These are phyloP conservation scores for Favolaschia claudopus DNA, from an alignment of 768 basidiomycete species.

Conservation along the genomic window DNA sequence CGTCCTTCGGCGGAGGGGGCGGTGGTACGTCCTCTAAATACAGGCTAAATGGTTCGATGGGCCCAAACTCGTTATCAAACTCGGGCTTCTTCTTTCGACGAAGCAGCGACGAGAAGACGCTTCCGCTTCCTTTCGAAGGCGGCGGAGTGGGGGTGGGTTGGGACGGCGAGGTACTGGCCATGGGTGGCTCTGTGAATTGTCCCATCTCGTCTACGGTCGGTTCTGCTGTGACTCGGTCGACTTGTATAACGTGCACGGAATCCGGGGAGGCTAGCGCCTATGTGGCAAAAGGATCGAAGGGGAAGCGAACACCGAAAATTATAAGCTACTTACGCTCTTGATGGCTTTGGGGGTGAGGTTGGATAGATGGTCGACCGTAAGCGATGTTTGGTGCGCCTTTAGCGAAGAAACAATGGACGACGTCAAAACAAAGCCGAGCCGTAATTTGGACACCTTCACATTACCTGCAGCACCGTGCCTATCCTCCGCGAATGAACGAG, in stretches of 20 bases:
- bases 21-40: conserved; percentile 38
- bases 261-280: conserved; percentile 26
- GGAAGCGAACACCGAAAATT: conserved; percentile 3
- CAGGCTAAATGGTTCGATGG: conserved; percentile 19
- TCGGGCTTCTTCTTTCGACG: conserved; percentile 48
- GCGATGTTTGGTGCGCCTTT: conserved; percentile 53
- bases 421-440: conserved; percentile 27
- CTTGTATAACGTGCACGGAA: conserved; percentile 24
- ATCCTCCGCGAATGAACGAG: conserved; percentile 57
- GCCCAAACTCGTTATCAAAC: conserved; percentile 28
- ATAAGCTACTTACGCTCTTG: conserved; percentile 39
- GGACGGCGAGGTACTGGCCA: conserved; percentile 9
- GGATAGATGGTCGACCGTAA: conserved; percentile 53
- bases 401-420: conserved; percentile 18
- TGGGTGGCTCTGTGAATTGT: neutral
- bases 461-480: conserved; percentile 54
- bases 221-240: conserved; percentile 19
- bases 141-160: conserved; percentile 8
- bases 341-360: conserved; percentile 51
- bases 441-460: conserved; percentile 15
- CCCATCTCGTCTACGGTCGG: conserved; percentile 18
- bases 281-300: conserved; percentile 5
- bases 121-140: conserved; percentile 28
- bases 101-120: conserved; percentile 44
- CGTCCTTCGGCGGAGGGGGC: conserved; percentile 58